A percentile compares a stretch with the other conserved stretches of the same genome.
Conservation (phyloP, 306 rosid genomes). For the Gillenia trifoliata region DNA sequence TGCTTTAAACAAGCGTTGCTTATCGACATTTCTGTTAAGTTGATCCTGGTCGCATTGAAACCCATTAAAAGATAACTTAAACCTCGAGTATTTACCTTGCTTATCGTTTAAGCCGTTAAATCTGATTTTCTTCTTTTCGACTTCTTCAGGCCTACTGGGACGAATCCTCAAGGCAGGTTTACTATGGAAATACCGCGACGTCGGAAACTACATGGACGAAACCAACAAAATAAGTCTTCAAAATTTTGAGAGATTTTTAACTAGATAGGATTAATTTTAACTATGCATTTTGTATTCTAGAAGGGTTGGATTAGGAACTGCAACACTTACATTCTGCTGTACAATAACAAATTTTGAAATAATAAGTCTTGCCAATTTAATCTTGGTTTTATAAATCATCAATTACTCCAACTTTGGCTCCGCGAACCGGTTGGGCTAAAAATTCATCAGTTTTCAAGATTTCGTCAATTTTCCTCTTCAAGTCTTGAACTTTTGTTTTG, state of each 20-base stretch:
- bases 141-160: constrained; percentile 78
- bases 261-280: neutral
- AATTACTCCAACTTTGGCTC: too few relatives aligned
- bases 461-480: too few relatives aligned
- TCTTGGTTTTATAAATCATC: too few relatives aligned
- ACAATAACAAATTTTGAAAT: neutral
- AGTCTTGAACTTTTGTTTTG: too few relatives aligned
- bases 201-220: constrained; percentile 77
- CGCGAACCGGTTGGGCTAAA: too few relatives aligned
- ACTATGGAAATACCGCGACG: constrained; percentile 67
- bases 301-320: neutral
- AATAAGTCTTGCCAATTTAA: neutral
- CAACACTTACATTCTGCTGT: neutral
- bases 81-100: neutral
- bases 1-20: neutral
- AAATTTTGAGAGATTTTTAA: neutral
- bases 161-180: constrained; percentile 69
- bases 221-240: constrained; percentile 38
- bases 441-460: too few relatives aligned
- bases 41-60: neutral
- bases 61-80: neutral
- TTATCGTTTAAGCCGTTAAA: neutral
- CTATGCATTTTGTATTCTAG: neutral
- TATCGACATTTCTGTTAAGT: neutral
- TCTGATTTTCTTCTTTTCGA: neutral